A percentile compares a stretch with the other conserved stretches of the same genome.
Evolutionary conservation across 345 rosid species (phyloP).

Genomic region (Acer yangbiense): DNA sequence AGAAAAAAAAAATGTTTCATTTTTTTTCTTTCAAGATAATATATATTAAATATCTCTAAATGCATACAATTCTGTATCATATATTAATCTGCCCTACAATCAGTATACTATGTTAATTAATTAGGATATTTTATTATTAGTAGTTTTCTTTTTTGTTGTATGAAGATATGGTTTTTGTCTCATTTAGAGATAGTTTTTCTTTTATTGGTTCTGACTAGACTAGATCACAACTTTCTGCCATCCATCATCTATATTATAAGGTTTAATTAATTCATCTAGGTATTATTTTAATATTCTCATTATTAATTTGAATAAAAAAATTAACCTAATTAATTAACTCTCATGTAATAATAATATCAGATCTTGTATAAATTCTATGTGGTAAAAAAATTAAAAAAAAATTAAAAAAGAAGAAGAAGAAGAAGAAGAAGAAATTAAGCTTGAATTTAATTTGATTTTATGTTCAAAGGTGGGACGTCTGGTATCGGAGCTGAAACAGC

Average conservation of each 20-base stretch:
- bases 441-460: background rate
- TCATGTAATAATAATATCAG: background rate
- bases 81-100: background rate
- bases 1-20: background rate
- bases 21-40: background rate
- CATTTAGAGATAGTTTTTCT: slow-evolving; percentile 17
- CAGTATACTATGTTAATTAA: background rate
- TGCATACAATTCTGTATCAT: background rate
- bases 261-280: background rate
- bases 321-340: background rate
- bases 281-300: background rate
- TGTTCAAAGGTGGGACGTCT: slow-evolving; percentile 76
- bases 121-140: slow-evolving; percentile 7
- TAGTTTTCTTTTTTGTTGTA: slow-evolving; percentile 21
- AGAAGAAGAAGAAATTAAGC: background rate
- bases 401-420: too few relatives aligned
- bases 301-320: background rate
- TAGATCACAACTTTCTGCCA: slow-evolving; percentile 1
- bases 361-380: background rate
- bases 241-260: background rate
- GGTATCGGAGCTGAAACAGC: slow-evolving; percentile 95
- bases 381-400: background rate
- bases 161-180: slow-evolving; percentile 51
- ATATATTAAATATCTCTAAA: background rate
- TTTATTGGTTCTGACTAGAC: slow-evolving; percentile 10